Conservation (phyloP, 495 filamentous ascomycete genomes). For the Penicillium mononematosum region DNA sequence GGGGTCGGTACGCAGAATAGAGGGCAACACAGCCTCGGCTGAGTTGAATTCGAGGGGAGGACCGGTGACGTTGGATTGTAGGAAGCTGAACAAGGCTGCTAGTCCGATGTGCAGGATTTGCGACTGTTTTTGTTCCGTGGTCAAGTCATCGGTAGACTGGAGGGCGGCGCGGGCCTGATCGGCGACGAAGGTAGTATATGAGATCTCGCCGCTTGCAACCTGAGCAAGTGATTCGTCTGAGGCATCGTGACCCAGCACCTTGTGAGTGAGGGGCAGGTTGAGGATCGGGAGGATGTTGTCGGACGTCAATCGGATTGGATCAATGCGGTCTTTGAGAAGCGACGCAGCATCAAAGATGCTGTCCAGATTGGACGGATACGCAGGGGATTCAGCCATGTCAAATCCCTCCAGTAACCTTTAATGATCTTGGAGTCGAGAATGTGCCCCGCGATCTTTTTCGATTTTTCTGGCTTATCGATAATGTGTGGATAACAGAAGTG, state of each 20-base stretch:
- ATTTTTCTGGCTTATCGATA: conserved; percentile 38
- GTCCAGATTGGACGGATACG: conserved; percentile 34
- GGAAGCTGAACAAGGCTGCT: conserved; percentile 75
- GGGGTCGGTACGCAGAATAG: conserved; percentile 29
- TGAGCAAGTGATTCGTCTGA: conserved; percentile 26
- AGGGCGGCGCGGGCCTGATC: conserved; percentile 30
- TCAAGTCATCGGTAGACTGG: conserved; percentile 28
- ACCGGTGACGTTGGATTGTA: conserved; percentile 90
- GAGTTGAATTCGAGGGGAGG: conserved; percentile 65
- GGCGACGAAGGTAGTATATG: conserved; percentile 41
- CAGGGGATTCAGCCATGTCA: conserved; percentile 31
- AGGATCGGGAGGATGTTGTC: conserved; percentile 37
- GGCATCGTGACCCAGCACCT: conserved; percentile 35
- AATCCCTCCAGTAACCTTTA: conserved; percentile 12
- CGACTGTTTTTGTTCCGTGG: conserved; percentile 35
- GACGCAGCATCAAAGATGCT: conserved; percentile 34
- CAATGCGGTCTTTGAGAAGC: conserved; percentile 33
- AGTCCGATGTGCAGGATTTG: conserved; percentile 60
- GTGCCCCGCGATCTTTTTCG: conserved; percentile 34
- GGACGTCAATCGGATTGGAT: conserved; percentile 39
- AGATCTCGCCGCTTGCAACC: conserved; percentile 30
- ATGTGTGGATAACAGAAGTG: conserved; percentile 22
- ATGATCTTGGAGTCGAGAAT: conserved; percentile 16
- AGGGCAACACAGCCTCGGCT: conserved; percentile 55
- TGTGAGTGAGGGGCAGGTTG: conserved; percentile 39